Evolutionary conservation across 768 basidiomycete species (phyloP).

Genomic region (Collybia sordida): DNA sequence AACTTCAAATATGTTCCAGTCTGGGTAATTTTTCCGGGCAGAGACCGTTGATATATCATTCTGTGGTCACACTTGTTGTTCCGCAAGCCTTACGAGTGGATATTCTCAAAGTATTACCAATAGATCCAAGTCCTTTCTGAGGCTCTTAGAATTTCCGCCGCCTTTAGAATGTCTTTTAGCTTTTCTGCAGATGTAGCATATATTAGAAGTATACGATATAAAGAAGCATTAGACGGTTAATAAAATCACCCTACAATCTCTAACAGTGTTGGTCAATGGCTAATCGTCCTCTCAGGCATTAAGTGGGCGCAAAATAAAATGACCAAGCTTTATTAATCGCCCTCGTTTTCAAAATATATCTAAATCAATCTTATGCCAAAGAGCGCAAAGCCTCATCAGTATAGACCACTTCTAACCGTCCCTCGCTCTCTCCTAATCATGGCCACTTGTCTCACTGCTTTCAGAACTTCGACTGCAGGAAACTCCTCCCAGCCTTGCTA

Average conservation of each 20-base stretch:
- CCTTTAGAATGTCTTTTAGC: constrained; percentile 21
- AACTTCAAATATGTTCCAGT: no score
- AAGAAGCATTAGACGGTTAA: constrained; percentile 25
- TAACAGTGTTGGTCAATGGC: not conserved
- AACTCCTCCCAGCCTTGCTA: constrained; percentile 14
- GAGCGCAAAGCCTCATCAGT: constrained; percentile 19
- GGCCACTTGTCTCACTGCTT: constrained; percentile 21
- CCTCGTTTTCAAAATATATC: constrained; percentile 20
- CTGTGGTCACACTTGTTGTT: no score
- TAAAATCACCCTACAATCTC: not conserved
- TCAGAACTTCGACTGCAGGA: constrained; percentile 11
- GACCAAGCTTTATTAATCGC: constrained; percentile 20
- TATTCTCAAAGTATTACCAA: no score
- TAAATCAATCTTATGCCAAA: constrained; percentile 14
- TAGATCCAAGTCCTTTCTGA: no score
- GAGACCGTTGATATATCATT: no score
- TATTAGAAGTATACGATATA: constrained; percentile 25
- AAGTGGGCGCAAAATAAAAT: constrained; percentile 15
- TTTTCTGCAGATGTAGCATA: constrained; percentile 27
- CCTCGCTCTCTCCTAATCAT: constrained; percentile 13
- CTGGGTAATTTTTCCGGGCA: no score
- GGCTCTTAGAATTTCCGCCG: no score
- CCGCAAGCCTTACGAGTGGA: no score
- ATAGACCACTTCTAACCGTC: constrained; percentile 5
- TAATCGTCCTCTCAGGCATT: constrained; percentile 14